Evolutionary conservation across 2,329 filamentous ascomycete genomes (phyloP).

Genomic region (Cladosporium sp.): DNA sequence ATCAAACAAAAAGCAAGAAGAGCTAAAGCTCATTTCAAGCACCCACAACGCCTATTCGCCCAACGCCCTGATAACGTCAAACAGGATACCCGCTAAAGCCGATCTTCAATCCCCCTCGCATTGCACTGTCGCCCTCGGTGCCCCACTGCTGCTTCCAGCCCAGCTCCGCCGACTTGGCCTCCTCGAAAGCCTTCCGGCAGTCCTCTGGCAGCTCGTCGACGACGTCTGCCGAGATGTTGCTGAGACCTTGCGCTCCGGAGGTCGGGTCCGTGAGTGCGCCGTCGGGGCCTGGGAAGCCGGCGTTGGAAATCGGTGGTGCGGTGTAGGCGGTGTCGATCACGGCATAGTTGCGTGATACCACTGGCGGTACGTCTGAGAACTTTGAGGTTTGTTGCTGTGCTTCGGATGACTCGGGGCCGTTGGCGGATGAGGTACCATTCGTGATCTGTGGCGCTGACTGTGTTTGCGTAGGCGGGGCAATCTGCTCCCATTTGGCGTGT

Average conservation of each 20-base stretch:
- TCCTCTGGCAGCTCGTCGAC: constrained; percentile 62
- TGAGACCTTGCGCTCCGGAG: constrained; percentile 52
- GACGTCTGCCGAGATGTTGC: constrained; percentile 62
- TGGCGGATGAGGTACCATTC: constrained; percentile 16
- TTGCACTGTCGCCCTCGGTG: constrained; percentile 58
- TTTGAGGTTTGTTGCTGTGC: constrained; percentile 1
- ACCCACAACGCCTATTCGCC: constrained; percentile 29
- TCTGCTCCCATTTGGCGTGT: constrained; percentile 74
- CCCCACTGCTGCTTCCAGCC: constrained; percentile 74
- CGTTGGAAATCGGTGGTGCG: constrained; percentile 53
- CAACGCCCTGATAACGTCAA: constrained; percentile 35
- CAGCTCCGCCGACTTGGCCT: constrained; percentile 60
- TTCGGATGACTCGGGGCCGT: constrained; percentile 12
- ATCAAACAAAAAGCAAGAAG: not conserved
- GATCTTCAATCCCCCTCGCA: constrained; percentile 43
- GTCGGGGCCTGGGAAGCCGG: constrained; percentile 58
- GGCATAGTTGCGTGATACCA: constrained; percentile 59
- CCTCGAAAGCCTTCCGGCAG: constrained; percentile 69
- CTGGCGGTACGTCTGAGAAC: constrained; percentile 42
- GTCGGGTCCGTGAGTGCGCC: constrained; percentile 45
- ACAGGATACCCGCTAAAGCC: constrained; percentile 48
- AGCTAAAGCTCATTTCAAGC: not conserved
- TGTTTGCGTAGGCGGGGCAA: constrained; percentile 41
- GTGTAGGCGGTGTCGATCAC: constrained; percentile 59
- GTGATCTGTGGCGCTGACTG: constrained; percentile 22